Evolutionary conservation across 257 asterid species (phyloP).

Genomic region (Anisodus tanguticus): DNA sequence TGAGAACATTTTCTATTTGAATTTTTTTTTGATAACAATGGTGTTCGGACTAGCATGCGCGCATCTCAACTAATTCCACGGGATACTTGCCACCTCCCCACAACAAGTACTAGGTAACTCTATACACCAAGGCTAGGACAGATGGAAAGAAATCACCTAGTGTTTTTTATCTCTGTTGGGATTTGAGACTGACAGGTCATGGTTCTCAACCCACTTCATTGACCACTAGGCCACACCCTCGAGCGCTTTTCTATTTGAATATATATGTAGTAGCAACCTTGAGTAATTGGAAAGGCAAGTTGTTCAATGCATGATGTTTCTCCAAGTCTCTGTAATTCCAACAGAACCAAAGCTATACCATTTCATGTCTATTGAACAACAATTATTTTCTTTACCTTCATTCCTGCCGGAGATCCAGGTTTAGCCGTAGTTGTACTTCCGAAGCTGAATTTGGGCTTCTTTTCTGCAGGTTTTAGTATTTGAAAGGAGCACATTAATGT

Average conservation of each 20-base stretch:
- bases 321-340: neutral
- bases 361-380: neutral
- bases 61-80: too few relatives aligned
- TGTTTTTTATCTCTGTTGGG: too few relatives aligned
- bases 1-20: neutral
- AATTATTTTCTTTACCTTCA: conserved; percentile 32
- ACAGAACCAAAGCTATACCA: neutral
- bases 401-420: conserved; percentile 30
- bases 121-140: too few relatives aligned
- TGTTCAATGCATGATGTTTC: neutral
- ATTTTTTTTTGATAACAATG: too few relatives aligned
- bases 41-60: too few relatives aligned
- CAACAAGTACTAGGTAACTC: too few relatives aligned
- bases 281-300: conserved; percentile 10
- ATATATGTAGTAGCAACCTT: neutral
- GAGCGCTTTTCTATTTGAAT: neutral
- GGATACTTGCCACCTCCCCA: too few relatives aligned
- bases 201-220: too few relatives aligned
- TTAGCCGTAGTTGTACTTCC: conserved; percentile 42
- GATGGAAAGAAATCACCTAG: too few relatives aligned
- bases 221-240: too few relatives aligned
- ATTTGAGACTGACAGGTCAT: too few relatives aligned
- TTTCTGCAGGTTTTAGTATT: conserved; percentile 47
- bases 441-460: conserved; percentile 38
- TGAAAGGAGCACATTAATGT: conserved; percentile 51